phyloP scores from a whole-genome alignment of 164 flowering plant species.

The Kalanchoe fedtschenkoi region DNA sequence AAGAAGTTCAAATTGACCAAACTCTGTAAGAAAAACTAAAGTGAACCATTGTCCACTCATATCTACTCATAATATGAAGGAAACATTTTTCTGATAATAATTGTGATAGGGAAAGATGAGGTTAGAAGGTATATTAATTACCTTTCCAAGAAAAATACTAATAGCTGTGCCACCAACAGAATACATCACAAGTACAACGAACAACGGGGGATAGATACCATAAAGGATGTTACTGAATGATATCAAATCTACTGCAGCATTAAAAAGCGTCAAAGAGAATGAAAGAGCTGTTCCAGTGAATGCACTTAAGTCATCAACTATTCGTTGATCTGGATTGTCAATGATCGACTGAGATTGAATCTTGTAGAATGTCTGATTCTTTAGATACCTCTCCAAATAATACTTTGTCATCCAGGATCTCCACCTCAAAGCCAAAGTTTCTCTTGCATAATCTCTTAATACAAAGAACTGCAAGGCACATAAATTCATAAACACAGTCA shows the following conservation, averaged over 20 bases:
- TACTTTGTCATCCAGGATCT: constrained; percentile 95
- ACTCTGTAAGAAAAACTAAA: constrained; percentile 38
- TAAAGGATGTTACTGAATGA: constrained; percentile 91
- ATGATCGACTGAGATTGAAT: constrained; percentile 87
- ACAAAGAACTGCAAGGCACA: constrained; percentile 60
- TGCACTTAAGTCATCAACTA: constrained; percentile 93
- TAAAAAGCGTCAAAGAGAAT: constrained; percentile 86
- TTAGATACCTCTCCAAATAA: constrained; percentile 85
- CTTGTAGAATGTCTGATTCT: constrained; percentile 66
- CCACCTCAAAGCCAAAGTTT: constrained; percentile 80
- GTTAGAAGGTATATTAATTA: constrained; percentile 14
- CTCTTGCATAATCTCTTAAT: constrained; percentile 86
- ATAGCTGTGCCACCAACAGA: constrained; percentile 93
- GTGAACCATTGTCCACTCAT: background rate
- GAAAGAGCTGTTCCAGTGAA: constrained; percentile 92
- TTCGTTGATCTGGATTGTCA: constrained; percentile 97
- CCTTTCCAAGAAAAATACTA: constrained; percentile 86
- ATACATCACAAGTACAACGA: constrained; percentile 70
- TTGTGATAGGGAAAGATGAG: background rate
- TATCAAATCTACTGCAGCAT: constrained; percentile 78
- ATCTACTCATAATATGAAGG: background rate
- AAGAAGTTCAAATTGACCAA: constrained; percentile 74
- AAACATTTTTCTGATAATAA: background rate
- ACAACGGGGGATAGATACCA: constrained; percentile 89
- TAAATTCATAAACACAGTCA: constrained; percentile 1